Base-by-base conservation (phyloP, 2,329 filamentous ascomycete species). In the Aspergillus sp. region DNA sequence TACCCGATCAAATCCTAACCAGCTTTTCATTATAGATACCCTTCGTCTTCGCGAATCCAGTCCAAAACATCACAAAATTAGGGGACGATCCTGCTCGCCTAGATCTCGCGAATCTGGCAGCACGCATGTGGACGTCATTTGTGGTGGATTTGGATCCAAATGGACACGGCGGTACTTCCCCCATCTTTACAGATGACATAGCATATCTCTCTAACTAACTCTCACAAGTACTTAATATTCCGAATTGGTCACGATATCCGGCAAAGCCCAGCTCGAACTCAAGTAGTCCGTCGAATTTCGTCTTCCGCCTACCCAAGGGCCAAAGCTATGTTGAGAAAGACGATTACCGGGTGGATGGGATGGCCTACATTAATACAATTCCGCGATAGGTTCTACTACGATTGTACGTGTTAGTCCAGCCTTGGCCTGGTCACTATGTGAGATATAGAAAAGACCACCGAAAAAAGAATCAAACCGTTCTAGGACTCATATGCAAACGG, bases 101-200 rank as follows among this genome's bases (percentile, higher is more conserved):
- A 6, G 61, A 65, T 8, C 59, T 72, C 13, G 69, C 62, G 7
- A 66, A 71, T 42, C 54, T 70, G 57, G 68, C 66, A 0, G 69
- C 69, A n/a, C 60, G 63, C 4, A 72, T 72, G 68, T 71, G 69
- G 69, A 68, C 68, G 9, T 69, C 69, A 3, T 71, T 72, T 49
- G 69, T 65, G 34, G 51, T 61, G 20, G 62, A 68, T 51, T 45
- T 72, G 37, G 56, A 69, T 58, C 69, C 69, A 1, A 71, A 72
- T 60, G 61, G 63, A 6, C 66, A 71, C 60, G 60, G 60, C 24
- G 62, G 69, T 72, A 56, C 37, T 64, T 64, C 45, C 11, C 3
- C n/a, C 6, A 6, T 12, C 3, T 24, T 13, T 40, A 20, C 15
- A 7, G 15, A 39, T 7, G 2, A 15, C 13, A 33, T 33, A 11